Evolutionary conservation across 768 basidiomycete genomes (phyloP), one percentile per base, ranked within the genome.

Genomic region (Melanogaster broomeanus): DNA sequence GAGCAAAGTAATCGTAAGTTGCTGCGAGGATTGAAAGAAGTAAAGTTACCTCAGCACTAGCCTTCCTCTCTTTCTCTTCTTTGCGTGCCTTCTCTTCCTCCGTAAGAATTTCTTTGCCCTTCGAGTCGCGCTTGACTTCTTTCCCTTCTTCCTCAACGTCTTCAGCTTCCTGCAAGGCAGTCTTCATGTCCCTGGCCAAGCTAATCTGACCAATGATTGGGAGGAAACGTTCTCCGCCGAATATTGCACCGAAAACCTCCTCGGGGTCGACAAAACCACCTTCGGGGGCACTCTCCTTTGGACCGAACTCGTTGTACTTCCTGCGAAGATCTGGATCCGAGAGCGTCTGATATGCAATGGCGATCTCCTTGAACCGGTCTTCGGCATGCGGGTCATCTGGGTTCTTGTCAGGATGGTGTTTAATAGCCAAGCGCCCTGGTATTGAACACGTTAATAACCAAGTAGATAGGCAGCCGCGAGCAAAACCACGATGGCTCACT

Each of bases 321-420:
- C 80, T 79, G 13, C 93, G 83, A 9, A 93, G 78, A 1, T 59
- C 71, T 3, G 84, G 81, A 56, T 94, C 91, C 1, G 89, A 91
- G 6, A 94, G 80, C 0, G 89, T 91, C 64, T 92, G 89, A 64
- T 88, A 92, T 3, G 93, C 93, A 44, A 93, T 89, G 0, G 93
- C 90, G 55, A 96, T 93, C 56, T 88, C 80, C 63, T 93, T 93
- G 77, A 93, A 93, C n/a, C 83, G 80, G 53, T 91, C 91, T 61
- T 90, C 91, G 0, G 93, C 91, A 22, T 77, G 69, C 0, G 90
- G 92, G 68, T 94, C 92, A 61, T 88, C 84, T 1, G 83, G 90
- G 64, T 95, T 93, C 77, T 94, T 94, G 79, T 94, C 92, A 0
- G 92, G 92, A 66, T 93, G 92, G 61, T 87, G 84, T 68, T 93